Conservation (phyloP, 2,329 filamentous ascomycete species). For the Xylaria sp. region DNA sequence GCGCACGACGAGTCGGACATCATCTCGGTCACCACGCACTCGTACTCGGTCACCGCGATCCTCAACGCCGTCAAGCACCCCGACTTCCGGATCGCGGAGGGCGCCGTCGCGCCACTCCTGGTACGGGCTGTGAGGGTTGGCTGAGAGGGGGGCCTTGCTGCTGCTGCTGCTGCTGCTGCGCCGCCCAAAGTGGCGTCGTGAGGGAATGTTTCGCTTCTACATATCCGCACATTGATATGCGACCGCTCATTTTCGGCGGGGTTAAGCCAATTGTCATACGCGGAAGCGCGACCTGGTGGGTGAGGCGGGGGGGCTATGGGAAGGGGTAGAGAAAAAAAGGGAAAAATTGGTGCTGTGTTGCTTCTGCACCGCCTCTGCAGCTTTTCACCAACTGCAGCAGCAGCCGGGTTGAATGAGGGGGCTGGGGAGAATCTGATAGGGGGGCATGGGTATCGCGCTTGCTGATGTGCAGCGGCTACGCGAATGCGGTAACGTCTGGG, state of each 20-base stretch:
- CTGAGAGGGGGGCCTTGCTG: no score
- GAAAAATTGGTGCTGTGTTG: not conserved
- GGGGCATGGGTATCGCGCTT: not conserved
- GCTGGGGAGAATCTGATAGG: not conserved
- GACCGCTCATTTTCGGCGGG: not conserved
- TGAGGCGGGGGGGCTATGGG: no score
- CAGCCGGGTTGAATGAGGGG: not conserved
- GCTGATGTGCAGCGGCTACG: not conserved
- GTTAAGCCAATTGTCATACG: not conserved
- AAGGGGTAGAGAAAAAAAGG: not conserved
- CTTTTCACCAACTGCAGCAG: not conserved
- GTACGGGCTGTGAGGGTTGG: conserved; percentile 20
- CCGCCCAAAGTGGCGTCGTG: not conserved
- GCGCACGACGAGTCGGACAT: conserved; percentile 13
- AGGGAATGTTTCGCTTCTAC: not conserved
- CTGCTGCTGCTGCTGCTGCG: no score
- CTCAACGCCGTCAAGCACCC: conserved; percentile 7
- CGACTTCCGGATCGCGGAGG: conserved; percentile 17
- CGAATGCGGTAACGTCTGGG: not conserved
- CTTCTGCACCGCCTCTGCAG: not conserved
- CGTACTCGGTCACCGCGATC: conserved; percentile 20
- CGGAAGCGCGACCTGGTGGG: not conserved
- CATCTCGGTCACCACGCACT: conserved; percentile 24
- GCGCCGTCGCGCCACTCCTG: conserved; percentile 22
- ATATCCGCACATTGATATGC: not conserved